Conservation (phyloP, 2,329 filamentous ascomycete species). For the Geosmithia putterillii region DNA sequence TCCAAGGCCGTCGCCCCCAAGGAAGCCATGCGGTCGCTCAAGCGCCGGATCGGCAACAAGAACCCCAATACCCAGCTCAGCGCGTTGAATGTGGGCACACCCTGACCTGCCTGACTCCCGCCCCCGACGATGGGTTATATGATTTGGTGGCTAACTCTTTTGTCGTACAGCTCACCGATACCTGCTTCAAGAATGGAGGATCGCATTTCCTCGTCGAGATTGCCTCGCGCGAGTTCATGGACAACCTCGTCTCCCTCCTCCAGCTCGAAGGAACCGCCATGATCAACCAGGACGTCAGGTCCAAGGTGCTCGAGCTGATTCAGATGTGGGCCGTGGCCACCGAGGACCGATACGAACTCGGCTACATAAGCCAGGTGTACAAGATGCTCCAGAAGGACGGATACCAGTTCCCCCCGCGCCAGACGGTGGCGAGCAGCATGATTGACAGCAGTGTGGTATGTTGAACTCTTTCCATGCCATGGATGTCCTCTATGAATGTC, state of each 20-base stretch:
- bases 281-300: slow-evolving; percentile 74
- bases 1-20: slow-evolving; percentile 96
- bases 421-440: slow-evolving; percentile 89
- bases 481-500: background rate
- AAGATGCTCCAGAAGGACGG: slow-evolving; percentile 70
- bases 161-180: slow-evolving; percentile 69
- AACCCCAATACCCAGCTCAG: slow-evolving; percentile 96
- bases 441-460: slow-evolving; percentile 88
- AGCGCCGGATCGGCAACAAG: slow-evolving; percentile 88
- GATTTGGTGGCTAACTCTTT: background rate
- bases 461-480: slow-evolving; percentile 7
- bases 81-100: slow-evolving; percentile 77
- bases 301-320: slow-evolving; percentile 85
- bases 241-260: slow-evolving; percentile 83
- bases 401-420: slow-evolving; percentile 77
- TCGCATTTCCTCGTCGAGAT: slow-evolving; percentile 92
- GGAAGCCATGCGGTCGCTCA: slow-evolving; percentile 94
- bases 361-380: slow-evolving; percentile 85
- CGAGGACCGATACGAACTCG: slow-evolving; percentile 69
- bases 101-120: no score
- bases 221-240: slow-evolving; percentile 95
- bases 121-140: background rate
- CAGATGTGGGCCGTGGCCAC: slow-evolving; percentile 89
- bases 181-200: slow-evolving; percentile 96
- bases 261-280: slow-evolving; percentile 64